Conservation (phyloP, 106 monocot species). For the Agapanthus africanus region DNA sequence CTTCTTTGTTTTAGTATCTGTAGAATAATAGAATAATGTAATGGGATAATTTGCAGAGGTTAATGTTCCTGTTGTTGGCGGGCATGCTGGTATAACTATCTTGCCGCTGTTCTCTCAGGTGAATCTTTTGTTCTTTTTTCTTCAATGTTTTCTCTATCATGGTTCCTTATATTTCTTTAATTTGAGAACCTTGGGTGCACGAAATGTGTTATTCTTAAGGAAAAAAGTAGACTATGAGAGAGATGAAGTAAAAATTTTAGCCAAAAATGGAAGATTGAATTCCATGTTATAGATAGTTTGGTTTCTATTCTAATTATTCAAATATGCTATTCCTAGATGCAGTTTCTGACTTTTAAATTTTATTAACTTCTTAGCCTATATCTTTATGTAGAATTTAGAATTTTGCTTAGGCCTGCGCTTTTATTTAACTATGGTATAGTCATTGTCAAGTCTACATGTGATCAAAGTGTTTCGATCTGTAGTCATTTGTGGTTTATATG, state of each 20-base stretch:
- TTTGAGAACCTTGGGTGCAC: no score
- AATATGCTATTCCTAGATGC: no score
- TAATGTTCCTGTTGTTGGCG: conserved; percentile 91
- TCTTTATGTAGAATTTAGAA: no score
- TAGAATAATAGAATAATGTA: background rate
- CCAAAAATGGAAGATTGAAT: no score
- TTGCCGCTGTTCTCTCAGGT: conserved; percentile 96
- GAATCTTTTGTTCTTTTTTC: background rate
- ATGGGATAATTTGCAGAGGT: conserved; percentile 38
- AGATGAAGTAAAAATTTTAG: no score
- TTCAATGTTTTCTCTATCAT: background rate
- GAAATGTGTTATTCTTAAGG: no score
- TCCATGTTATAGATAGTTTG: no score
- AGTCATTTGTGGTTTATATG: background rate
- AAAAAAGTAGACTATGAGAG: no score
- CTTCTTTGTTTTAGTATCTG: background rate
- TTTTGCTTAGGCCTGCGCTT: background rate
- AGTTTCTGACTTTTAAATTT: no score
- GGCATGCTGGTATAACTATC: conserved; percentile 92
- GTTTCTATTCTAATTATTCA: no score
- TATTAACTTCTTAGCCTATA: no score
- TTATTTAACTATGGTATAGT: background rate
- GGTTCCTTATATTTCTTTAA: background rate
- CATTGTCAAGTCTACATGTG: no score
- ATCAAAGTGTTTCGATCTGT: background rate